A percentile compares a stretch with the other conserved stretches of the same genome.
Conservation (phyloP, 2,329 filamentous ascomycete genomes). For the Fusarium begoniae region DNA sequence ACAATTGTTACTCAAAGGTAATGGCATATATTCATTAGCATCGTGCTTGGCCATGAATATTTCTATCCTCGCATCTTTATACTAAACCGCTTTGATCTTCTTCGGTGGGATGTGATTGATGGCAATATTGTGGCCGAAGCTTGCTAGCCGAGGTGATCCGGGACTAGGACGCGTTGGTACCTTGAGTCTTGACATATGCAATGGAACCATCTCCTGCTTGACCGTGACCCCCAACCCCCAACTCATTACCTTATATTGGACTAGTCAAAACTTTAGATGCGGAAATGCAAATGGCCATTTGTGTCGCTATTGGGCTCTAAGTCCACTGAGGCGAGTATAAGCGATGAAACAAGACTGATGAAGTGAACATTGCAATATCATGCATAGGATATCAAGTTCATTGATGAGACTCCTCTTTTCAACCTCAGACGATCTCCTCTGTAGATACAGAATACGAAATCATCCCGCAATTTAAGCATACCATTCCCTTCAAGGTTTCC, state of each 20-base stretch:
- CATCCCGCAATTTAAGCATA: not conserved
- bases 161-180: not conserved
- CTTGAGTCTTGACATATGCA: not conserved
- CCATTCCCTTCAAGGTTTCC: not conserved
- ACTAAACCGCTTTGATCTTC: not conserved
- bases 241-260: not conserved
- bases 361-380: too few species aligned
- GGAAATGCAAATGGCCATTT: not conserved
- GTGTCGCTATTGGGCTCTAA: fast-evolving
- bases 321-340: fast-evolving
- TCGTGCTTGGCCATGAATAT: fast-evolving
- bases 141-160: not conserved
- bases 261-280: not conserved
- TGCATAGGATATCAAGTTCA: too few species aligned
- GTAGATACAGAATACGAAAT: not conserved
- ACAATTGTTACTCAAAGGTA: fast-evolving
- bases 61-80: not conserved
- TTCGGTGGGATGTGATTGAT: not conserved
- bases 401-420: fast-evolving
- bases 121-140: not conserved
- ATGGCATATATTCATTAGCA: not conserved
- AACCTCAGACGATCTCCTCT: fast-evolving
- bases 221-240: not conserved
- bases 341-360: fast-evolving
- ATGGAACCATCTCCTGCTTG: not conserved